Conservation (phyloP, 129 eudicot genomes). For the Glebionis coronaria region DNA sequence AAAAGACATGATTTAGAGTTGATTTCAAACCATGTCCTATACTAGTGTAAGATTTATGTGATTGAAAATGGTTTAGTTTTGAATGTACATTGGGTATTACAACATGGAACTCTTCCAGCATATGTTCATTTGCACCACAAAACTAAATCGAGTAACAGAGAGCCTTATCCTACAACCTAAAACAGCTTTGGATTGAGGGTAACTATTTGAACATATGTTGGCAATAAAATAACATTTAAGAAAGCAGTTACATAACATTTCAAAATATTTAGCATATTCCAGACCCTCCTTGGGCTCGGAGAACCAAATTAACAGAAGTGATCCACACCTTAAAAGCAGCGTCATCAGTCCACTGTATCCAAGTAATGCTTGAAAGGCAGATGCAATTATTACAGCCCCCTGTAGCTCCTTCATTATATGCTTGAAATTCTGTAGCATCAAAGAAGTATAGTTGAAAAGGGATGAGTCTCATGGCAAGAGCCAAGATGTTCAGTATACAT, state of each 20-base stretch:
- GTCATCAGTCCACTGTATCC: slow-evolving; percentile 98
- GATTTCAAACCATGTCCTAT: no score
- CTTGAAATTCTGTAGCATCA: slow-evolving; percentile 73
- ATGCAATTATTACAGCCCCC: slow-evolving; percentile 86
- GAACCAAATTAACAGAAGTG: slow-evolving; percentile 14
- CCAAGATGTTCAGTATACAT: not conserved
- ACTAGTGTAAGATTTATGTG: no score
- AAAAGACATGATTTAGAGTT: no score
- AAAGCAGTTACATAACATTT: not conserved
- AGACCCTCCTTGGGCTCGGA: not conserved
- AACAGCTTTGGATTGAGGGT: not conserved
- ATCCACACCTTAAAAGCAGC: slow-evolving; percentile 57
- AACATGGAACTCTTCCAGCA: not conserved
- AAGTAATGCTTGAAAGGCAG: slow-evolving; percentile 84
- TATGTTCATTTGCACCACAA: not conserved
- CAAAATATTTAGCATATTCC: not conserved
- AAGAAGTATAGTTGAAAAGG: slow-evolving; percentile 10
- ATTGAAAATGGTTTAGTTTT: no score
- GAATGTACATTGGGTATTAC: not conserved
- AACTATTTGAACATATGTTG: not conserved
- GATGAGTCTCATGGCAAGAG: slow-evolving; percentile 14
- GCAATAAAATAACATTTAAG: not conserved
- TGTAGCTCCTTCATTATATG: slow-evolving; percentile 96
- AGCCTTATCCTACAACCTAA: not conserved
- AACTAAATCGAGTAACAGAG: not conserved